Percentiles rank a stretch among this genome's conserved stretches.
Conservation (phyloP, 768 basidiomycete species). For the Kwoniella mangroviensis region DNA sequence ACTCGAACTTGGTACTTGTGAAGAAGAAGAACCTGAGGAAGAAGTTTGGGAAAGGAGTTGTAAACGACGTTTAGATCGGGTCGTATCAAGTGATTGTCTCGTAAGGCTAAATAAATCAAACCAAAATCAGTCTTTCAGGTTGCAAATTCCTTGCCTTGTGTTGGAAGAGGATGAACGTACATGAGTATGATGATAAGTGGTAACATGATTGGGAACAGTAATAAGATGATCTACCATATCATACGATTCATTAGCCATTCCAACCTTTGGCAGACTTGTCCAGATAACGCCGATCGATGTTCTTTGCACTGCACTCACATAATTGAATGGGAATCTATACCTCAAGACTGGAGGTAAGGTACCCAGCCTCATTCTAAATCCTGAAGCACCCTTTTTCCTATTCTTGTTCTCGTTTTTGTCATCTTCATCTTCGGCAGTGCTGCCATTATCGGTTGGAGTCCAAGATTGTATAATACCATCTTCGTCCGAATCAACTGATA, state of each 20-base stretch:
- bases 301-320: constrained; percentile 30
- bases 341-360: constrained; percentile 42
- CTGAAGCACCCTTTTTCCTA: constrained; percentile 10
- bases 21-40: background rate
- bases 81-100: constrained; percentile 35
- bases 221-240: constrained; percentile 31
- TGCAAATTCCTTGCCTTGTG: no score
- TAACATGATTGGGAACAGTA: constrained; percentile 41
- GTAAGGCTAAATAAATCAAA: constrained; percentile 14
- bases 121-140: no score
- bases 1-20: constrained; percentile 18
- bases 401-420: constrained; percentile 1
- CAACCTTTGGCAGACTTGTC: background rate
- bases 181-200: constrained; percentile 39
- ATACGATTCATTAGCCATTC: background rate
- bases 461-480: constrained; percentile 34
- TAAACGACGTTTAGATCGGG: constrained; percentile 35
- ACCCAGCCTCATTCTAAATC: constrained; percentile 22
- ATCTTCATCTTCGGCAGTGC: background rate
- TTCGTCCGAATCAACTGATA: constrained; percentile 38
- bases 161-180: constrained; percentile 19
- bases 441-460: constrained; percentile 1
- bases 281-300: background rate
- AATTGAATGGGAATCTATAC: constrained; percentile 46
- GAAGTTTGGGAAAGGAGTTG: constrained; percentile 28